These are phyloP conservation scores for Gaultheria prostrata DNA, from an alignment of 148 eudicot species.

Conservation along the genomic window DNA sequence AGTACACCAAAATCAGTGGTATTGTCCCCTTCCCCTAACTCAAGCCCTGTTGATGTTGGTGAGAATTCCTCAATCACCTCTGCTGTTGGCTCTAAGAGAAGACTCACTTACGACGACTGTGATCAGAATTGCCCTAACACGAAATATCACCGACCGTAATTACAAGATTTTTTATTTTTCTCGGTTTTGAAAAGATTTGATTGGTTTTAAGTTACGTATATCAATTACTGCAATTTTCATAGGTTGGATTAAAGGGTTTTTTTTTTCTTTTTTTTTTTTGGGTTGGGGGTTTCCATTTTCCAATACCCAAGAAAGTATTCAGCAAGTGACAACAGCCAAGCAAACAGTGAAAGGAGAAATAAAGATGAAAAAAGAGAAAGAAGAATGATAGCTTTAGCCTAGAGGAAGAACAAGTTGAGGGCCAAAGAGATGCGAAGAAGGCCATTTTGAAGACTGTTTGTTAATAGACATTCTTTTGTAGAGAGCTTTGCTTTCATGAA, in stretches of 20 bases:
- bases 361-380: not conserved
- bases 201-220: slow-evolving; percentile 5
- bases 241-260: not conserved
- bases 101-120: slow-evolving; percentile 16
- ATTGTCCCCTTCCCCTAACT: slow-evolving; percentile 4
- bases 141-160: slow-evolving; percentile 7
- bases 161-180: not conserved
- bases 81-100: slow-evolving; percentile 26
- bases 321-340: slow-evolving; percentile 19
- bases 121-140: slow-evolving; percentile 14
- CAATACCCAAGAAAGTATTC: slow-evolving; percentile 10
- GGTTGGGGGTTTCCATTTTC: not conserved
- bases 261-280: not conserved
- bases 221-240: not conserved
- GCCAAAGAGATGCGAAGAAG: slow-evolving; percentile 21
- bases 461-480: slow-evolving; percentile 9
- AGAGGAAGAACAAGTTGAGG: slow-evolving; percentile 19
- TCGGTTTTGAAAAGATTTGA: not conserved
- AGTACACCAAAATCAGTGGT: slow-evolving; percentile 20
- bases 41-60: slow-evolving; percentile 4
- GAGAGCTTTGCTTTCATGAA: slow-evolving; percentile 12
- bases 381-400: slow-evolving; percentile 14
- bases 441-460: slow-evolving; percentile 12
- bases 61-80: slow-evolving; percentile 18
- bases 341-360: slow-evolving; percentile 16